phyloP scores from a whole-genome alignment of 2,329 filamentous ascomycete genomes.

The Penicillium sp. region DNA sequence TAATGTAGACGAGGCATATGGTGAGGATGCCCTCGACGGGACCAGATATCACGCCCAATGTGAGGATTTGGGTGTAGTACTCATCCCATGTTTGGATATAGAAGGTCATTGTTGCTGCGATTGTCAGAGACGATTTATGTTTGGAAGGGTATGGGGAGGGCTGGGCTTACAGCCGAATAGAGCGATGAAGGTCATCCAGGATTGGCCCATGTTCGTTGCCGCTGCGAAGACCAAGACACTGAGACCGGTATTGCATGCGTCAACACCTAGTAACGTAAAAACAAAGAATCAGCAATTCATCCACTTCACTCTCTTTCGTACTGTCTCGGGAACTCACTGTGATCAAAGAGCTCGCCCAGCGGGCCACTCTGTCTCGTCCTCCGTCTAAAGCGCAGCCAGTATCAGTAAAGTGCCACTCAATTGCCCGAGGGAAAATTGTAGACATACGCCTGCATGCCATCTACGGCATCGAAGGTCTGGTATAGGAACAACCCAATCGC shows the following conservation, averaged over 20 bases:
- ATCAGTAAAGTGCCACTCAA: slow-evolving; percentile 12
- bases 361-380: slow-evolving; percentile 90
- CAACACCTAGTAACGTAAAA: slow-evolving; percentile 57
- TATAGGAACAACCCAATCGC: slow-evolving; percentile 87
- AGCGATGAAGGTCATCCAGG: slow-evolving; percentile 80
- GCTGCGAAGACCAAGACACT: slow-evolving; percentile 90
- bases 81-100: slow-evolving; percentile 99
- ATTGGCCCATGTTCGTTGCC: slow-evolving; percentile 88
- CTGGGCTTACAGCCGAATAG: slow-evolving; percentile 73
- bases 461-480: slow-evolving; percentile 97
- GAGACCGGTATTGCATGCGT: slow-evolving; percentile 93
- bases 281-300: not conserved
- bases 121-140: slow-evolving; percentile 7
- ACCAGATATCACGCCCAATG: slow-evolving; percentile 85
- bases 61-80: slow-evolving; percentile 95
- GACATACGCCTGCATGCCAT: slow-evolving; percentile 85
- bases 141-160: not conserved
- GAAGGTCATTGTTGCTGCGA: slow-evolving; percentile 79
- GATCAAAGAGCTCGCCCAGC: slow-evolving; percentile 93
- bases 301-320: not conserved
- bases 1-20: slow-evolving; percentile 73
- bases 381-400: slow-evolving; percentile 51
- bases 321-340: slow-evolving; percentile 55
- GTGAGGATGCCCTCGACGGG: slow-evolving; percentile 93
- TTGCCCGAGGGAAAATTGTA: not conserved